phyloP scores from a whole-genome alignment of 192 early-diverging fungal species.

The Haplosporangium gracile region DNA sequence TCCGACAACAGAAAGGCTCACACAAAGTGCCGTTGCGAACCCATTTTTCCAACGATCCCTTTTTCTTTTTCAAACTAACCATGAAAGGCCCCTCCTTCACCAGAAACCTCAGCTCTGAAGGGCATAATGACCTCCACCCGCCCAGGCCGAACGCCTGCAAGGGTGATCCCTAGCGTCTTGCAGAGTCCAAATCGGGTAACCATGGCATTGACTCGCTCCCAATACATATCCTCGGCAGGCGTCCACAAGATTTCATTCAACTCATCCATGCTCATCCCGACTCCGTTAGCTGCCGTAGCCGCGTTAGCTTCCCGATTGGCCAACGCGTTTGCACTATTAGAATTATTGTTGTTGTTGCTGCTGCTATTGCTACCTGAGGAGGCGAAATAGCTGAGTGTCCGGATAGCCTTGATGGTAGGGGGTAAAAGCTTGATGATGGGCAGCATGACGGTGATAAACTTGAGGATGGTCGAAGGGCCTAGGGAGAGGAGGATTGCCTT shows the following conservation, averaged over 20 bases:
- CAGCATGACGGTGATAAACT: conserved; percentile 47
- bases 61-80: conserved; percentile 19
- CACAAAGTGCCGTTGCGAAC: not conserved
- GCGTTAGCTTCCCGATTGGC: conserved; percentile 29
- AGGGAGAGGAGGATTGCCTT: conserved; percentile 49
- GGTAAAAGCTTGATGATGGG: conserved; percentile 49
- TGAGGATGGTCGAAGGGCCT: conserved; percentile 50
- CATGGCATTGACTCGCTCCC: conserved; percentile 54
- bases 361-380: conserved; percentile 4
- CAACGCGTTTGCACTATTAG: not conserved
- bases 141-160: conserved; percentile 45
- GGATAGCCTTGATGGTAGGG: conserved; percentile 38
- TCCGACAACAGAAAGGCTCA: not conserved
- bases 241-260: conserved; percentile 50
- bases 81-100: conserved; percentile 53
- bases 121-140: conserved; percentile 49
- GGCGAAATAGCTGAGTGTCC: conserved; percentile 34
- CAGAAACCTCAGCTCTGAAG: conserved; percentile 48
- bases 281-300: conserved; percentile 24
- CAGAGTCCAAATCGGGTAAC: conserved; percentile 35
- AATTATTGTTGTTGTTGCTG: not conserved
- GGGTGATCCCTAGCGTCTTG: conserved; percentile 35
- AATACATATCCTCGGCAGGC: conserved; percentile 48
- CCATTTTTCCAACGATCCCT: not conserved
- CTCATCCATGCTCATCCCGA: conserved; percentile 48